Percentiles rank a stretch among this genome's conserved stretches.
These are phyloP conservation scores for Eleusine coracana DNA, from an alignment of 176 grass and related monocot genomes.

Conservation along the genomic window DNA sequence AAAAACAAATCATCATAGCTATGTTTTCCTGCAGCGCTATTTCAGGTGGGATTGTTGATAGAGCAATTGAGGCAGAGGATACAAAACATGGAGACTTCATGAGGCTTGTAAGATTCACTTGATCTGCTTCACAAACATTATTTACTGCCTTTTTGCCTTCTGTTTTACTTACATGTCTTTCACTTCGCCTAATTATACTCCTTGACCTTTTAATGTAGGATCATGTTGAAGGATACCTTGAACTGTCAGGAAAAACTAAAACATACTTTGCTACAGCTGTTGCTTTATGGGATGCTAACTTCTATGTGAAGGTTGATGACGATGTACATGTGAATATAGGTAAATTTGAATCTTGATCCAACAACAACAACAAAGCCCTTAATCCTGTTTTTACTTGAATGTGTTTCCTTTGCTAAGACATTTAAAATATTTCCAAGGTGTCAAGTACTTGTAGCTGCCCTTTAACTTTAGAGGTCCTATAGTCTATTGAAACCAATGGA, in stretches of 20 bases:
- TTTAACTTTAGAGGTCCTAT: background rate
- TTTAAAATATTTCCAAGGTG: background rate
- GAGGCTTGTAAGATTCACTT: constrained; percentile 61
- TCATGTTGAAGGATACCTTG: constrained; percentile 94
- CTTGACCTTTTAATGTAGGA: constrained; percentile 56
- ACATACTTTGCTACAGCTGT: constrained; percentile 87
- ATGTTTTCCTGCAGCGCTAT: constrained; percentile 66
- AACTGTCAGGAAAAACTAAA: constrained; percentile 89
- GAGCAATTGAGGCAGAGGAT: constrained; percentile 80
- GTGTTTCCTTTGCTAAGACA: background rate
- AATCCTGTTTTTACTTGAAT: background rate
- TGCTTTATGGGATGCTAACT: constrained; percentile 90
- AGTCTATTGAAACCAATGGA: background rate
- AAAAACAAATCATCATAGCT: background rate
- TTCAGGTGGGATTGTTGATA: constrained; percentile 84
- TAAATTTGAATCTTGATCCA: constrained; percentile 35
- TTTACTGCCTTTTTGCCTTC: background rate
- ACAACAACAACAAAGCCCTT: too few relatives aligned
- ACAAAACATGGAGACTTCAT: constrained; percentile 91
- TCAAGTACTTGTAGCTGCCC: background rate
- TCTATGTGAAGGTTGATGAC: constrained; percentile 91
- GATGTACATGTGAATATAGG: constrained; percentile 99
- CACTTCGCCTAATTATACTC: constrained; percentile 14
- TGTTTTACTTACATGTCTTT: background rate
- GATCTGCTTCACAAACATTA: constrained; percentile 2